phyloP scores from a whole-genome alignment of 2,329 filamentous ascomycete species.

The Hymenoscyphus fraxineus region DNA sequence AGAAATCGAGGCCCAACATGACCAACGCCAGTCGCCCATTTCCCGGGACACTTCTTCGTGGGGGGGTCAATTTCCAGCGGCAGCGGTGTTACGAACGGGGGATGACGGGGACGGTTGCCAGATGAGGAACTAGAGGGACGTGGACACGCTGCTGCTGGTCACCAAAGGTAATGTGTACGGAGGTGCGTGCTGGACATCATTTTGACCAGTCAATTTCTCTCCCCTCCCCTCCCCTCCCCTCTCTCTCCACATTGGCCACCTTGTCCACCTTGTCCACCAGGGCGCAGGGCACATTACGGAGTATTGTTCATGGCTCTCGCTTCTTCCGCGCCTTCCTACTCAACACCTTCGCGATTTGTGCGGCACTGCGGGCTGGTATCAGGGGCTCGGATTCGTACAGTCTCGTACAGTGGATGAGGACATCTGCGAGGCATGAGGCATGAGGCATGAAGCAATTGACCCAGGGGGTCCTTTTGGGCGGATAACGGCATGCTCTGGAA shows the following conservation, averaged over 20 bases:
- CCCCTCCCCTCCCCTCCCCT: not conserved
- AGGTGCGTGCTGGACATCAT: conserved; percentile 2
- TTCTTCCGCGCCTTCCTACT: too few relatives aligned
- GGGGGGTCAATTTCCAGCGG: not conserved
- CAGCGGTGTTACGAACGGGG: not conserved
- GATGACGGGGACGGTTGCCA: not conserved
- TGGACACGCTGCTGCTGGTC: not conserved
- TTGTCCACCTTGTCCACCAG: too few relatives aligned
- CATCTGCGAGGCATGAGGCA: not conserved
- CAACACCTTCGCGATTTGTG: too few relatives aligned
- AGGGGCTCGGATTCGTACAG: too few relatives aligned
- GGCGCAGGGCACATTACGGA: too few relatives aligned
- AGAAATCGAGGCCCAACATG: not conserved
- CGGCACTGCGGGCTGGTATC: too few relatives aligned
- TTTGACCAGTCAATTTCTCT: conserved; percentile 1
- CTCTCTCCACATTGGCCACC: not conserved
- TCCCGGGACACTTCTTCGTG: not conserved
- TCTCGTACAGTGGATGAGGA: not conserved
- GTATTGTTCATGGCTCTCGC: too few relatives aligned
- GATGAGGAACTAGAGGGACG: conserved; percentile 1
- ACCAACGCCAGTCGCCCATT: not conserved
- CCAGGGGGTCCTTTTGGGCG: not conserved
- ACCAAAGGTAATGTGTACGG: not conserved
- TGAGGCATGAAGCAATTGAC: not conserved
- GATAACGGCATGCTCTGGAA: not conserved